These are phyloP conservation scores for Ustilago loliicola DNA, from an alignment of 1,284 basidiomycete species.

Conservation along the genomic window DNA sequence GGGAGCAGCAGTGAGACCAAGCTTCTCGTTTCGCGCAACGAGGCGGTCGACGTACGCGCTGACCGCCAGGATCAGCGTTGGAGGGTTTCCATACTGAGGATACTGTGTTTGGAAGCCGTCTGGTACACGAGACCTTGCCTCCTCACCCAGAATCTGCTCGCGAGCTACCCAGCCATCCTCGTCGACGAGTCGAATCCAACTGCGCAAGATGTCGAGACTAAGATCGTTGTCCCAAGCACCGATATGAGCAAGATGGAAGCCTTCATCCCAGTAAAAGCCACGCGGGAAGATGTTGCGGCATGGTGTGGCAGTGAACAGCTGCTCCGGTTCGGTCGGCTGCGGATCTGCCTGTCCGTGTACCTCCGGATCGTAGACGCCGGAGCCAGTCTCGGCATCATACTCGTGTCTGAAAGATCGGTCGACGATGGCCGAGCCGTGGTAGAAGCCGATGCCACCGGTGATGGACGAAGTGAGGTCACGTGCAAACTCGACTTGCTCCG, in stretches of 20 bases:
- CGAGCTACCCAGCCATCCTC: conserved; percentile 93
- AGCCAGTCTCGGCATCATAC: conserved; percentile 77
- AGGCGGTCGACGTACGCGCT: conserved; percentile 86
- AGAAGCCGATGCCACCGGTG: conserved; percentile 92
- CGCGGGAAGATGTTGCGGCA: conserved; percentile 95
- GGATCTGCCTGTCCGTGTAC: conserved; percentile 58
- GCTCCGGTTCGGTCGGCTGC: conserved; percentile 74
- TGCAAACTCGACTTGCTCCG: conserved; percentile 80
- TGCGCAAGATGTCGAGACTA: conserved; percentile 86
- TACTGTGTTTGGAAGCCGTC: conserved; percentile 90
- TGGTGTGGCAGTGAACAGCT: conserved; percentile 90
- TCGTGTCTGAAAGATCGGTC: conserved; percentile 86
- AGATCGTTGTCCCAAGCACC: conserved; percentile 92
- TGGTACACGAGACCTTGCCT: conserved; percentile 83
- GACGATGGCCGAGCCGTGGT: conserved; percentile 89
- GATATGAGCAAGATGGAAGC: conserved; percentile 91
- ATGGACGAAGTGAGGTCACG: conserved; percentile 89
- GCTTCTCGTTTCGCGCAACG: conserved; percentile 67
- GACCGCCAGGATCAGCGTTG: conserved; percentile 90
- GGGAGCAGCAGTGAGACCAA: conserved; percentile 19
- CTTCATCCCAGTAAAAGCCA: conserved; percentile 98
- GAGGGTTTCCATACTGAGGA: conserved; percentile 92
- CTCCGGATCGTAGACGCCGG: conserved; percentile 50
- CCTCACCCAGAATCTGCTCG: conserved; percentile 94
- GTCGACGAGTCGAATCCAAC: conserved; percentile 91